Evolutionary conservation across 176 grass and related monocot species (phyloP), one percentile per base, ranked within the genome.

Genomic region (Zea luxurians): DNA sequence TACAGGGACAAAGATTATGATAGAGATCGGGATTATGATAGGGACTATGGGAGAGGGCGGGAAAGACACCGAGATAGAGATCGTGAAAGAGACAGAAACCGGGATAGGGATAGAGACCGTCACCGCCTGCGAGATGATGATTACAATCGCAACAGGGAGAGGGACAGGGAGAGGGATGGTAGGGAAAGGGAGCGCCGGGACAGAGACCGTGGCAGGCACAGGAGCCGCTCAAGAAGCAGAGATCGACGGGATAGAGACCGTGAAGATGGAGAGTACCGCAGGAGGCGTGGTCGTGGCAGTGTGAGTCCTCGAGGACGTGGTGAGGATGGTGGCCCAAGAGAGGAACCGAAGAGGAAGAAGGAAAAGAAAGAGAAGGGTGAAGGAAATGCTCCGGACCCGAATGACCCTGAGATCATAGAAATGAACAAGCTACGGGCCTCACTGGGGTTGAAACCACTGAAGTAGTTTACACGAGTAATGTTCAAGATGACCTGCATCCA

Each of bases 301-400:
- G 27, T 13, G 3, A 93, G 91, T 82, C 88, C 88, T 46, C 73
- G 52, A 40, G 83, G 91, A 16, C 82, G 46, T 75, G 74, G 64
- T 16, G 91, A 88, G 52, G 88, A 90, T 54, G 67, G 61, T 40
- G 61, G 37, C 12, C 3, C 71, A 17, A 85, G 83, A 66, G 88
- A 93, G 11, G 88, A 94, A 15, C 86, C 91, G 0, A 94, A 86
- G 86, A 83, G 73, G 63, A 88, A 73, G 62, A 93, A 88, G 57
- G 91, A 93, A 50, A 93, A 91, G 91, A 93, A 89, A 79, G 89
- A 89, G 77, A 91, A 90, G 76, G 82, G 42, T 40, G 84, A 82
- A 41, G 78, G 91, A 27, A 89, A 82, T 13, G 87, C 67, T 61
- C 87, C 87, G 2, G 91, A 90, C 82, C 78, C 82, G 13, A 78